Base-by-base conservation (phyloP, 768 basidiomycete genomes). In the Coprinellus micaceus region DNA sequence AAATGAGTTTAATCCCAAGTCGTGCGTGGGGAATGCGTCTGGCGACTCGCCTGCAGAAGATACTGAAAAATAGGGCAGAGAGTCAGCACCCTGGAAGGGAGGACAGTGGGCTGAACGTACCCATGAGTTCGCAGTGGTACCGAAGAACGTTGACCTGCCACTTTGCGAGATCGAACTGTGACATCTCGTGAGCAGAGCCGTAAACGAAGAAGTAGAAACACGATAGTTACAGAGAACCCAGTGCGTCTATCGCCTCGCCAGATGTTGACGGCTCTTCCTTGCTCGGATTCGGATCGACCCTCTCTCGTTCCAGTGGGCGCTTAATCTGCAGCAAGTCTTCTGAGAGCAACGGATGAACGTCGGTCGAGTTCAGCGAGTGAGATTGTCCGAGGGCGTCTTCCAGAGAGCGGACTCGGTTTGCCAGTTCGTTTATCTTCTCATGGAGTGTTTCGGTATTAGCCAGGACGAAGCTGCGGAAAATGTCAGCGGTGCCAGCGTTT, bases 381-480 rank as follows among this genome's bases (percentile, higher is more conserved):
- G 82, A 75, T 45, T 79, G 72, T 2, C 75, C 69, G 11, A 89
- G 77, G 13, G 84, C 85, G 66, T 87, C 85, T 66, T 89, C 86
- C n/a, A 89, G 75, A 49, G 82, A 76, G 50, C 85, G 79, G 39
- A 88, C 83, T 44, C 86, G 82, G 57, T 69, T 82, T 15, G 84
- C 76, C 13, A 89, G 74, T 22, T 76, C 61, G 43, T 77, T 78
- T 45, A 88, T 88, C 69, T 86, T 88, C 57, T 86, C 85, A 59
- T 88, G 86, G 10, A 86, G 77, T 9, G 71, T 78, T 67, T 87
- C 85, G 30, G 85, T 86, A 61, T 86, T 86, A 19, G 86, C 86
- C 11, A 88, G 77, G 29, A 88, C 85, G 59, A 87, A 87, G 64
- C 86, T 86, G 55, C 28, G 13, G 2, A 21, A 36, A 3, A 30